Conservation (phyloP, 2,329 filamentous ascomycete species). For the Phialophora tarda region DNA sequence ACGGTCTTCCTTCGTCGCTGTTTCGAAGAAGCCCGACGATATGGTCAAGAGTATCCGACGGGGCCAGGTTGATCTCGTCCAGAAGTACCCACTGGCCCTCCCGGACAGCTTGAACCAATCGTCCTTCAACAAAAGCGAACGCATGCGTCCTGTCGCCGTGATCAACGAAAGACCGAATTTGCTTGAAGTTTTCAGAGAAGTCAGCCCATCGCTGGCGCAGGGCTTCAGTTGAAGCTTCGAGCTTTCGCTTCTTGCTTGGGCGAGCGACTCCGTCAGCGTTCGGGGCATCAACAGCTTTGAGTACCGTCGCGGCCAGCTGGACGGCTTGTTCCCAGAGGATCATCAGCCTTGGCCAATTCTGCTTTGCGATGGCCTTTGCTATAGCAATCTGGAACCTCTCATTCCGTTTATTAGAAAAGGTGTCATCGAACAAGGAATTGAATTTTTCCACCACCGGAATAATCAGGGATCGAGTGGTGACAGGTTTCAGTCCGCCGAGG, state of each 20-base stretch:
- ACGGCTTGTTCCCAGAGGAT: constrained; percentile 88
- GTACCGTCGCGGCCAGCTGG: constrained; percentile 78
- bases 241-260: constrained; percentile 73
- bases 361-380: constrained; percentile 76
- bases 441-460: constrained; percentile 94
- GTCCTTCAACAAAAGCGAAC: constrained; percentile 95
- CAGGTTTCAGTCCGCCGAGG: constrained; percentile 93
- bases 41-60: constrained; percentile 91
- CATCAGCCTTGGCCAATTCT: constrained; percentile 85
- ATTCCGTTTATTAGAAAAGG: constrained; percentile 87
- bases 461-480: constrained; percentile 85
- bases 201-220: constrained; percentile 77
- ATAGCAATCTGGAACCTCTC: constrained; percentile 83
- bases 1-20: constrained; percentile 73
- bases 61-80: constrained; percentile 96
- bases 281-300: constrained; percentile 47
- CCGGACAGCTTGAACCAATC: constrained; percentile 91
- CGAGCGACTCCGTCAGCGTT: constrained; percentile 32
- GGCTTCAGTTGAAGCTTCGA: constrained; percentile 59
- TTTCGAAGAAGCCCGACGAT: constrained; percentile 84
- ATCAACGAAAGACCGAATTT: constrained; percentile 78
- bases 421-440: constrained; percentile 82
- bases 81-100: constrained; percentile 97
- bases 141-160: constrained; percentile 79
- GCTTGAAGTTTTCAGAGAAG: constrained; percentile 74